Conservation (phyloP, 148 eudicot genomes). For the Nepenthes mirabilis region DNA sequence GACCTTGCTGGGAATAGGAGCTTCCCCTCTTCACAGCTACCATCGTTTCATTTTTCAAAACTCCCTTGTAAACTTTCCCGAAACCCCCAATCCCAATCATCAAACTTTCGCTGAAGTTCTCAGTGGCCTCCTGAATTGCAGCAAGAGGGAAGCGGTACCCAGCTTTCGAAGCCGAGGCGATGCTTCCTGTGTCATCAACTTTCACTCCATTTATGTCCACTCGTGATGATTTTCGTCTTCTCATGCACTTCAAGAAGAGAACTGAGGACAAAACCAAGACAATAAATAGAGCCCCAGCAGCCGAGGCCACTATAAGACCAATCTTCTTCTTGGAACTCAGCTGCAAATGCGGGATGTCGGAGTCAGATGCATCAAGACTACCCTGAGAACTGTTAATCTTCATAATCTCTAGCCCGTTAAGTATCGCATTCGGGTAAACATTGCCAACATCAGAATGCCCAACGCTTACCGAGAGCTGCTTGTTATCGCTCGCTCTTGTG, state of each 20-base stretch:
- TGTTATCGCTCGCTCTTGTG: slow-evolving; percentile 15
- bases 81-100: slow-evolving; percentile 60
- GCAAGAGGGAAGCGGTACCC: slow-evolving; percentile 38
- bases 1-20: slow-evolving; percentile 39
- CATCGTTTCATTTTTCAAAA: slow-evolving; percentile 29
- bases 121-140: slow-evolving; percentile 42
- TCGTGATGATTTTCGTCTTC: slow-evolving; percentile 19
- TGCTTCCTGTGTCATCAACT: neutral
- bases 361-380: slow-evolving; percentile 28
- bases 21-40: slow-evolving; percentile 57
- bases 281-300: slow-evolving; percentile 16
- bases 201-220: slow-evolving; percentile 7
- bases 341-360: slow-evolving; percentile 9
- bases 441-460: slow-evolving; percentile 23
- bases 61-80: slow-evolving; percentile 57
- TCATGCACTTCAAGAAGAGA: slow-evolving; percentile 16
- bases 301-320: slow-evolving; percentile 20
- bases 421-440: slow-evolving; percentile 39
- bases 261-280: slow-evolving; percentile 13
- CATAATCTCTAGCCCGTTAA: slow-evolving; percentile 70
- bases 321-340: slow-evolving; percentile 21
- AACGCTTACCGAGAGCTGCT: slow-evolving; percentile 29
- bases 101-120: slow-evolving; percentile 39
- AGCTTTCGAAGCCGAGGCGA: slow-evolving; percentile 7
- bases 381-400: slow-evolving; percentile 38